phyloP scores from a whole-genome alignment of 768 basidiomycete species.

The Wakefieldia striispora region DNA sequence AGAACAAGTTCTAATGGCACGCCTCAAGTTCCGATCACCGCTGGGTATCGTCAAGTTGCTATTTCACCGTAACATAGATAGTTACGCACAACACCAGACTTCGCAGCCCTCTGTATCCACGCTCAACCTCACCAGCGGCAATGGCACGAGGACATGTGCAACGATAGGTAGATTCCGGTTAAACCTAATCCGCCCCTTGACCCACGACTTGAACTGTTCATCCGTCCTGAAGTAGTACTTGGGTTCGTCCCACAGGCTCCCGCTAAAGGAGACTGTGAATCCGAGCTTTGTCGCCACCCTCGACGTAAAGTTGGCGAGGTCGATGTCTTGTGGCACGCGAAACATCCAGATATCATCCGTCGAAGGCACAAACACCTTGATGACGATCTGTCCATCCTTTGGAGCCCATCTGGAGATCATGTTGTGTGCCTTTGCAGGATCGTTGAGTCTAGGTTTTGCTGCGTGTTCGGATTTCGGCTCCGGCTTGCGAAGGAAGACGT shows the following conservation, averaged over 20 bases:
- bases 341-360: conserved; percentile 42
- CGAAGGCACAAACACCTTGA: conserved; percentile 40
- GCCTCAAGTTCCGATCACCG: neutral
- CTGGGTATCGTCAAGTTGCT: neutral
- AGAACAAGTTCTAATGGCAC: too few species aligned
- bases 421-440: neutral
- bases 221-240: conserved; percentile 31
- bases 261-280: conserved; percentile 33
- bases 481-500: conserved; percentile 15
- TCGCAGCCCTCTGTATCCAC: conserved; percentile 19
- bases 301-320: conserved; percentile 30
- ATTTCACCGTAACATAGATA: too few species aligned
- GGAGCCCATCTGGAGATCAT: conserved; percentile 30
- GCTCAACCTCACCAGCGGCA: conserved; percentile 18
- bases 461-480: conserved; percentile 3
- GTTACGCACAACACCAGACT: conserved; percentile 21
- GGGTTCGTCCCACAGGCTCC: conserved; percentile 30
- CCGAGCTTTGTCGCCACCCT: conserved; percentile 36
- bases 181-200: conserved; percentile 30
- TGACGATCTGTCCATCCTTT: conserved; percentile 32
- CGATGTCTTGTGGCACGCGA: conserved; percentile 31
- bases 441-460: neutral
- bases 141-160: conserved; percentile 23
- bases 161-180: conserved; percentile 37
- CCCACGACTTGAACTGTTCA: conserved; percentile 34